phyloP scores from a whole-genome alignment of 805 yeast species.

The Komagataella ulmi region DNA sequence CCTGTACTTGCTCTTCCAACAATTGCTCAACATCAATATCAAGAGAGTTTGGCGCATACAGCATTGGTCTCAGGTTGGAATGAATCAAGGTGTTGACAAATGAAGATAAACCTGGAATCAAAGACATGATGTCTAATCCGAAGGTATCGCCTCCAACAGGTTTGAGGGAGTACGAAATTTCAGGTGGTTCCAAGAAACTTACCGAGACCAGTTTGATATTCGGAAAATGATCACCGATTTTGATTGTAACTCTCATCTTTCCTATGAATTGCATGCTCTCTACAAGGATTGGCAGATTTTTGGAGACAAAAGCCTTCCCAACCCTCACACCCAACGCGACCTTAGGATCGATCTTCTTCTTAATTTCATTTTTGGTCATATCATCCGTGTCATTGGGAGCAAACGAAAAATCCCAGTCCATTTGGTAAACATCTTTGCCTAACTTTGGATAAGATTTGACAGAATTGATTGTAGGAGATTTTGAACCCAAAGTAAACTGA shows the following conservation, averaged over 20 bases:
- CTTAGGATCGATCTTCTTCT: slow-evolving; percentile 62
- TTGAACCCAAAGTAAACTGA: slow-evolving; percentile 69
- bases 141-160: slow-evolving; percentile 87
- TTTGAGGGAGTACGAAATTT: slow-evolving; percentile 65
- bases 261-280: slow-evolving; percentile 74
- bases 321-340: slow-evolving; percentile 70
- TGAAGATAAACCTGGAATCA: slow-evolving; percentile 66
- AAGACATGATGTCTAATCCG: slow-evolving; percentile 74
- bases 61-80: slow-evolving; percentile 59
- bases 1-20: slow-evolving; percentile 48
- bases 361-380: slow-evolving; percentile 67
- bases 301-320: slow-evolving; percentile 72
- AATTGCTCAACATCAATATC: slow-evolving; percentile 67
- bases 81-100: slow-evolving; percentile 62
- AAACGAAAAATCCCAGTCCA: slow-evolving; percentile 77
- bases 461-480: slow-evolving; percentile 63
- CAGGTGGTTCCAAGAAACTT: slow-evolving; percentile 66
- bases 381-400: slow-evolving; percentile 75
- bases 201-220: slow-evolving; percentile 62
- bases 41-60: slow-evolving; percentile 71
- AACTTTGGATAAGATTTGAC: slow-evolving; percentile 62
- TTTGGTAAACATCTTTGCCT: slow-evolving; percentile 56
- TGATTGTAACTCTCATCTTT: slow-evolving; percentile 48
- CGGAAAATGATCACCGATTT: slow-evolving; percentile 57
- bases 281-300: slow-evolving; percentile 63